Base-by-base conservation (phyloP, 306 rosid genomes). In the Vigna trinervia region DNA sequence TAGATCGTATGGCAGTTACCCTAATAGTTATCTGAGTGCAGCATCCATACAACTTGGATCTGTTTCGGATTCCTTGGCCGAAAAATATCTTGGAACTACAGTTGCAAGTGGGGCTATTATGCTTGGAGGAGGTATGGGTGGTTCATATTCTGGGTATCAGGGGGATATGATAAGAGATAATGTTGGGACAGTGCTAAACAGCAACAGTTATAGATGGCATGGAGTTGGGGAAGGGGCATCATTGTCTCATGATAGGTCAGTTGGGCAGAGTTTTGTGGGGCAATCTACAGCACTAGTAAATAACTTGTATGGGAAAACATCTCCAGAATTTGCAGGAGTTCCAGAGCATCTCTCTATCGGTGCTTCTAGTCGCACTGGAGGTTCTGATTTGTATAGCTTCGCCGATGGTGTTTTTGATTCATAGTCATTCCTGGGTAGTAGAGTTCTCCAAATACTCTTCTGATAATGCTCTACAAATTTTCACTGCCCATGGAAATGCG, bases 341-440 rank as follows among this genome's bases (percentile, higher is more conserved):
- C 86, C 75, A 5, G 85, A 83, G 38, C 83, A 69, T 59, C 71
- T 58, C 12, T 72, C 87, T 5, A 20, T 58, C 4, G 75, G 79
- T 70, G 60, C 47, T 71, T 47, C 80, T 34, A 68, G 57, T 46
- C 80, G 80, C 4, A n/a, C 68, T 5, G 83, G 81, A 13, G 76
- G 74, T 77, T 68, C 89, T 41, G 89, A 88, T 87, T 86, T 89
- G 72, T 89, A 89, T 79, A 62, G 87, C 52, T 89, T 87, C 68
- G 90, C 89, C 0, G 93, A 89, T 81, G 12, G 86, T 56, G 86
- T 89, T 20, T 85, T 71, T 0, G 93, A 89, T 60, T 1, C 22
- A 32, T 86, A 79, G 77, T 34, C 78, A 41, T 47, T 74, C 52
- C 61, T 17, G 71, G 79, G 78, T 70, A 51, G 77, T 20, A 69